A percentile compares a stretch with the other conserved stretches of the same genome.
These are phyloP conservation scores for Ophiostoma novo-ulmi DNA, from an alignment of 2,329 filamentous ascomycete genomes.

Conservation along the genomic window DNA sequence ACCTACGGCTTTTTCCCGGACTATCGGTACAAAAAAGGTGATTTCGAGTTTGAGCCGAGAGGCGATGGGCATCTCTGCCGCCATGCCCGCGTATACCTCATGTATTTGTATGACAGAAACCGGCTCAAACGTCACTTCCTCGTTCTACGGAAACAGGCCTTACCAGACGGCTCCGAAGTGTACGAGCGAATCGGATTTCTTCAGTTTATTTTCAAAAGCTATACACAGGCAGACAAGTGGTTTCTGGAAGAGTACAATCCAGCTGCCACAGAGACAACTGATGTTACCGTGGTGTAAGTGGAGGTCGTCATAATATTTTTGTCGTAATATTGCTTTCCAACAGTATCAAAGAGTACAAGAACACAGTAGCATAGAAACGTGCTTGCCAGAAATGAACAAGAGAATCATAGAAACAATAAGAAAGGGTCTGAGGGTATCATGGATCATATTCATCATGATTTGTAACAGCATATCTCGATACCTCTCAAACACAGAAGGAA, in stretches of 20 bases:
- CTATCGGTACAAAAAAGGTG: neutral
- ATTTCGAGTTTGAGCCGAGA: neutral
- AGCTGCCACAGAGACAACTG: neutral
- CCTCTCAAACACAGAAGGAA: slow-evolving; percentile 7
- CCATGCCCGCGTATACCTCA: neutral
- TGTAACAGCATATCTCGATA: neutral
- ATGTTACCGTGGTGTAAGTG: neutral
- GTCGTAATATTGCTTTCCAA: no score
- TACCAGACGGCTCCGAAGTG: neutral
- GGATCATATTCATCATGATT: slow-evolving; percentile 2
- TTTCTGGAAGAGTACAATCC: neutral
- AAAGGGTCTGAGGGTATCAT: slow-evolving; percentile 2
- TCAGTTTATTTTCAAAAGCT: neutral
- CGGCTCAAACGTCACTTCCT: neutral
- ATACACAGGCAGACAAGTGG: neutral
- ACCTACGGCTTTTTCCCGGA: neutral
- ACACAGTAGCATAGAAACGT: neutral
- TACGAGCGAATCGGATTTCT: neutral
- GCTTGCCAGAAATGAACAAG: neutral
- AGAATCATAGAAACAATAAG: neutral
- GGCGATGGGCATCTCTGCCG: neutral
- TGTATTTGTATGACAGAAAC: neutral
- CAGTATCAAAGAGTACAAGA: no score
- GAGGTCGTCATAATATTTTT: neutral
- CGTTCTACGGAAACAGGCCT: neutral